Conservation (phyloP, 2,329 filamentous ascomycete genomes). For the Diaporthe sp. region DNA sequence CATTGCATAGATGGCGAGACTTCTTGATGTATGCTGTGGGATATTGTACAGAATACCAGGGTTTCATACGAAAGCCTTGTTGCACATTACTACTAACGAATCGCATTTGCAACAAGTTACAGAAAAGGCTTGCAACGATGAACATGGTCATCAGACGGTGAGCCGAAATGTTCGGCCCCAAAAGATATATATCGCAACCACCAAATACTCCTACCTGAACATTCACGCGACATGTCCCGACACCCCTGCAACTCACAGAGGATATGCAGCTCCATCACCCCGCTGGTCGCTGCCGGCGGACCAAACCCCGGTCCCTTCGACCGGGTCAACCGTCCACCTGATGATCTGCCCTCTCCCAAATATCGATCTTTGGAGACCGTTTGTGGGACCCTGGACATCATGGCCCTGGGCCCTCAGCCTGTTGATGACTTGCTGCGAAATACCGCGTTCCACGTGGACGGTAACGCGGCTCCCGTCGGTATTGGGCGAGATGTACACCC, state of each 20-base stretch:
- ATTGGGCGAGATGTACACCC: constrained; percentile 87
- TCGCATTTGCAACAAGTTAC: constrained; percentile 16
- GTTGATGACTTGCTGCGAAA: constrained; percentile 75
- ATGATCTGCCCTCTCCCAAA: constrained; percentile 94
- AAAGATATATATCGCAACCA: neutral
- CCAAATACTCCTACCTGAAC: neutral
- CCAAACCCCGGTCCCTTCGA: constrained; percentile 80
- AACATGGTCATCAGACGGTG: neutral
- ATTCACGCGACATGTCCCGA: neutral
- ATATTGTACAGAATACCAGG: neutral
- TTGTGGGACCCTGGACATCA: constrained; percentile 73
- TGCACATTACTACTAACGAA: constrained; percentile 25
- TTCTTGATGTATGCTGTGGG: neutral
- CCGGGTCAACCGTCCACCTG: constrained; percentile 76
- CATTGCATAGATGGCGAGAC: neutral
- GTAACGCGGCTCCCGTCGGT: constrained; percentile 75
- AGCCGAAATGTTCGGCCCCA: neutral
- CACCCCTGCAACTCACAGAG: constrained; percentile 51
- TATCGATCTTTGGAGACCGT: constrained; percentile 73
- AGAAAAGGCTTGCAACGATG: neutral
- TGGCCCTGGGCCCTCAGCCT: constrained; percentile 81
- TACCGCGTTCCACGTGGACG: constrained; percentile 88
- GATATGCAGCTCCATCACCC: constrained; percentile 82
- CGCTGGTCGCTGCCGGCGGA: constrained; percentile 90
- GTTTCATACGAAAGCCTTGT: constrained; percentile 7